Evolutionary conservation across 805 yeast genomes (phyloP), one percentile per base, ranked within the genome.

Genomic region (Teunomyces cretensis): DNA sequence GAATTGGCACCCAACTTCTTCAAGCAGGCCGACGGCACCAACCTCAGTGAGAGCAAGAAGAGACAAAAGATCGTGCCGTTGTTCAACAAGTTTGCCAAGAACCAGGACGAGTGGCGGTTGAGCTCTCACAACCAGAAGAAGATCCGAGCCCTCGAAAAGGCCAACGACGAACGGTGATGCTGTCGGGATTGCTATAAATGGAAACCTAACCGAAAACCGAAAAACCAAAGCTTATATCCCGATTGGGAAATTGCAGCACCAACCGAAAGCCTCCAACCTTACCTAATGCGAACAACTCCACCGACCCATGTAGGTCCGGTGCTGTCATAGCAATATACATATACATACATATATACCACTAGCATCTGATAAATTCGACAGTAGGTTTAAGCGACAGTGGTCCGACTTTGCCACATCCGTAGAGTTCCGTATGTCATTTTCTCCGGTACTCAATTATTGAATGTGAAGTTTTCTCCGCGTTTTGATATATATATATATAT

Each of bases 31-130:
- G 86, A 81, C 55, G 73, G 78, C 2, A 62, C 69, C 42, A 70
- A 65, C 50, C 52, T 72, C 47, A 76, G 80, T 55, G 76, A 73
- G 46, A 68, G 76, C 37, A 80, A 82, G 56, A 78, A 76, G 52
- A 68, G 72, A 32, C 84, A 84, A 47, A 83, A 80, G 58, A 84
- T 91, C 43, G 84, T 79, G 39, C 97, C 97, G 2, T 65, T 90
- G 53, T 80, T 75, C 57, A 79, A 86, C 44, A 63, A 78, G 48
- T 80, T 72, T 53, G 77, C 83, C 6, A 77, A 73, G 42, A 78
- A 76, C 50, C 86, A 81, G 52, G 80, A 84, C 50, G 76, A 83
- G 1, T 90, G 97, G 97, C 74, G 96, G 46, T 64, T 89, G 44
- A 83, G 87, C 56, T 59, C 65, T 9, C 72, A 68, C 33, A 60